These are phyloP conservation scores for Acanthamoeba rhysodes DNA, from an alignment of 208 protist species.

Conservation along the genomic window DNA sequence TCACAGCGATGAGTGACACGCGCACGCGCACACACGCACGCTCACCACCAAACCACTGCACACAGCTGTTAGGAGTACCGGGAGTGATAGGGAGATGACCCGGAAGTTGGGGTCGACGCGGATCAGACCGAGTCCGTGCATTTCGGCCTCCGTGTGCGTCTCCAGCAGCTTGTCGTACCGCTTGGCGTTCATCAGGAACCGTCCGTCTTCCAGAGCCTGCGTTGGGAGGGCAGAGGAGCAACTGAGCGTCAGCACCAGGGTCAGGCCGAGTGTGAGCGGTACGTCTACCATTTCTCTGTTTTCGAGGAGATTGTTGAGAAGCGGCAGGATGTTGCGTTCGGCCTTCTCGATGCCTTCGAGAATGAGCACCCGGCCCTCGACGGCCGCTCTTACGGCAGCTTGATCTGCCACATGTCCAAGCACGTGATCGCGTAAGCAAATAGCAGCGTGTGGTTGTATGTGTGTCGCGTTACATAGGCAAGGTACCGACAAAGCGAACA, in stretches of 20 bases:
- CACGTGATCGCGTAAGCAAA: neutral
- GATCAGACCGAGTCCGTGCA: conserved; percentile 91
- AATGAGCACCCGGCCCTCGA: conserved; percentile 93
- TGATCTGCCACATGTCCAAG: conserved; percentile 89
- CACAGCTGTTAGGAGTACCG: conserved; percentile 90
- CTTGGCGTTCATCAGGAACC: conserved; percentile 93
- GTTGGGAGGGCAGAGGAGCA: neutral
- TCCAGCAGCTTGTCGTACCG: conserved; percentile 93
- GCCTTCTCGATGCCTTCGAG: conserved; percentile 96
- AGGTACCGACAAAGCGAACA: conserved; percentile 85
- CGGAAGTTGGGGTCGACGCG: conserved; percentile 94
- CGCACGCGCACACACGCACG: too few relatives aligned
- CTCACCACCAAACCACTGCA: neutral
- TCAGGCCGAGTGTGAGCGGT: neutral
- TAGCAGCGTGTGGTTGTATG: too few relatives aligned
- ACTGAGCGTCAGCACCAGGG: neutral
- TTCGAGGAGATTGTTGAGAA: conserved; percentile 97
- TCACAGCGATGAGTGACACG: too few relatives aligned
- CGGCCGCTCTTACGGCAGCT: conserved; percentile 94
- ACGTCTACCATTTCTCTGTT: conserved; percentile 95
- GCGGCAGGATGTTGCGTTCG: conserved; percentile 92
- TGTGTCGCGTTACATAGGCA: too few relatives aligned
- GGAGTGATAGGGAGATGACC: conserved; percentile 96
- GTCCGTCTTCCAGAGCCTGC: conserved; percentile 93
- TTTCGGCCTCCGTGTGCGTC: conserved; percentile 79